Evolutionary conservation across 2,329 filamentous ascomycete genomes (phyloP).

Genomic region (Apiospora aurea): DNA sequence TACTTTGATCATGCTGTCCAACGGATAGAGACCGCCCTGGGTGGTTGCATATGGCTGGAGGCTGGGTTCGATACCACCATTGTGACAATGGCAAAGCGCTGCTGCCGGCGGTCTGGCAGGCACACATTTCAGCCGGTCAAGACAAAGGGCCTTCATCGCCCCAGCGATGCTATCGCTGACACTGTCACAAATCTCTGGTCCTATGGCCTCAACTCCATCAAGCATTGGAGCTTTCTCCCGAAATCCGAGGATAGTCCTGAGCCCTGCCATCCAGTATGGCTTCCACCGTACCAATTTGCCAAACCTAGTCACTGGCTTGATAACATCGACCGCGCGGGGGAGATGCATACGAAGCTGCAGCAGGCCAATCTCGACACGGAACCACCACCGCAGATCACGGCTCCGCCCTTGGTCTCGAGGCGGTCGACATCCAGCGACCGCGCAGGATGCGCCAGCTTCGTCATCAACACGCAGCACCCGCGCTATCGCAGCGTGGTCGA

Average conservation of each 20-base stretch:
- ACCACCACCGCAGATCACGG: too few relatives aligned
- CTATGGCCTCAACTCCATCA: too few relatives aligned
- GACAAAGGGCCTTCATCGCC: too few relatives aligned
- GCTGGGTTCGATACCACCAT: conserved; percentile 28
- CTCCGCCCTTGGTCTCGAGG: not conserved
- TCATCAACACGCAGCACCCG: not conserved
- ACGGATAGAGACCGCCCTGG: conserved; percentile 33
- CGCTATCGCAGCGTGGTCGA: not conserved
- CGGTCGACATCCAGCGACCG: not conserved
- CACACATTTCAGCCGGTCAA: too few relatives aligned
- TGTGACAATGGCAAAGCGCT: too few relatives aligned
- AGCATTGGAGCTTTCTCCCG: too few relatives aligned
- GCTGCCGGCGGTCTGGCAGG: too few relatives aligned
- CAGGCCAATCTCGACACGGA: not conserved
- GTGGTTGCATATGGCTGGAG: conserved; percentile 27
- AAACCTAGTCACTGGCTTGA: not conserved
- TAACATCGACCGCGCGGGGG: not conserved
- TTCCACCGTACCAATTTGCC: not conserved
- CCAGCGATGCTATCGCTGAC: too few relatives aligned
- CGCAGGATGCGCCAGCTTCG: not conserved
- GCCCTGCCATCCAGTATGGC: conserved; percentile 25
- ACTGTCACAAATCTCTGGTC: too few relatives aligned
- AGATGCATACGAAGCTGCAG: not conserved
- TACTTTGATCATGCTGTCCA: conserved; percentile 39
- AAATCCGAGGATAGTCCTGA: conserved; percentile 2